Conservation (phyloP, 2,329 filamentous ascomycete species). For the Akanthomyces muscarius region DNA sequence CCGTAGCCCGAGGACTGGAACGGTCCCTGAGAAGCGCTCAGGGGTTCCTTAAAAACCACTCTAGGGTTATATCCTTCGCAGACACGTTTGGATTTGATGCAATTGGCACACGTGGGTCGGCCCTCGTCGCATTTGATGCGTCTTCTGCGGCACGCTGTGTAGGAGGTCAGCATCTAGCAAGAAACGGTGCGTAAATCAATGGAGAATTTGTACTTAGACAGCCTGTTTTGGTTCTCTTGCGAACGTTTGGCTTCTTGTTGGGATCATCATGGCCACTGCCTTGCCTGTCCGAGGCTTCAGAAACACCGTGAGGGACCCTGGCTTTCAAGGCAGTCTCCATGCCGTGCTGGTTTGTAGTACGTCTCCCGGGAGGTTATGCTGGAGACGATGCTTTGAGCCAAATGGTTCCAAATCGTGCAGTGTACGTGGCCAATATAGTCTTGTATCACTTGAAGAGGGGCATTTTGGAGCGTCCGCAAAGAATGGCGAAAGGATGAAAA, state of each 20-base stretch:
- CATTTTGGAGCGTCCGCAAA: slow-evolving; percentile 7
- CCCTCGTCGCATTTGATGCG: slow-evolving; percentile 97
- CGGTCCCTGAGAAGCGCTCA: slow-evolving; percentile 41
- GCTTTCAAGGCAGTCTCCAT: neutral
- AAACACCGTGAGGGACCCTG: slow-evolving; percentile 3
- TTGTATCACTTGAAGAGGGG: slow-evolving; percentile 11
- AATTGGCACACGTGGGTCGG: slow-evolving; percentile 76
- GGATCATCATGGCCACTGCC: slow-evolving; percentile 38
- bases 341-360: neutral
- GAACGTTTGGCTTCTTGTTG: slow-evolving; percentile 46
- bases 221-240: slow-evolving; percentile 84
- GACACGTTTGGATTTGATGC: slow-evolving; percentile 77
- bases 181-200: neutral
- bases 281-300: slow-evolving; percentile 30
- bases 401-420: neutral
- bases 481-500: neutral
- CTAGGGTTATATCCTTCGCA: slow-evolving; percentile 83
- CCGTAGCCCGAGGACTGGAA: slow-evolving; percentile 13
- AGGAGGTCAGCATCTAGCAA: neutral
- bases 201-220: slow-evolving; percentile 66
- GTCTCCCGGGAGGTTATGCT: neutral
- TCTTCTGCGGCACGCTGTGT: slow-evolving; percentile 78
- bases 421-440: slow-evolving; percentile 5
- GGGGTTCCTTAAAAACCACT: slow-evolving; percentile 73
- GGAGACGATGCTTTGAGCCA: neutral